phyloP scores from a whole-genome alignment of 495 filamentous ascomycete species.

The Xylaria cubensis region DNA sequence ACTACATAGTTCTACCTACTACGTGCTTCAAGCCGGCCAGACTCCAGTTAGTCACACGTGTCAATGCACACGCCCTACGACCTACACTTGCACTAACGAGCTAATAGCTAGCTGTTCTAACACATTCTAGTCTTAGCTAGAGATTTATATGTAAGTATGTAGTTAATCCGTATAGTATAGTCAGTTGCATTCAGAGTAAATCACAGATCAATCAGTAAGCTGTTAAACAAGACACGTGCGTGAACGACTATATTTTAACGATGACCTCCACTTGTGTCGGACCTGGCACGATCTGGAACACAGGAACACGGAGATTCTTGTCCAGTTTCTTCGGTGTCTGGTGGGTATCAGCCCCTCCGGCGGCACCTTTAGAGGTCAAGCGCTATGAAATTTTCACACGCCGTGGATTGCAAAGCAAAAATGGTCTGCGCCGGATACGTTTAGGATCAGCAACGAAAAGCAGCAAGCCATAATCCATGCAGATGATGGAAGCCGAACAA shows the following conservation, averaged over 20 bases:
- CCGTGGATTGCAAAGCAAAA: constrained; percentile 1
- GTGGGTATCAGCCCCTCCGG: constrained; percentile 13
- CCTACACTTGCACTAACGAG: background rate
- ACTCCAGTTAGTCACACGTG: constrained; percentile 6
- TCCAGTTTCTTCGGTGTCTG: constrained; percentile 3
- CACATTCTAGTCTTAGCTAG: background rate
- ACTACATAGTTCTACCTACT: background rate
- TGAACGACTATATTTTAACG: background rate
- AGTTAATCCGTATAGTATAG: background rate
- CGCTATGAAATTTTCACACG: background rate
- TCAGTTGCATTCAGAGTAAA: background rate
- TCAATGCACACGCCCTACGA: background rate
- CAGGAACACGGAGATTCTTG: constrained; percentile 1
- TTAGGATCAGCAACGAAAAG: constrained; percentile 11
- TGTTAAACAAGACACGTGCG: constrained; percentile 4
- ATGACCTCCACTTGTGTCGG: constrained; percentile 3
- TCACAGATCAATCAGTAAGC: background rate
- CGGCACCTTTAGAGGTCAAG: constrained; percentile 9
- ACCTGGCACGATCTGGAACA: constrained; percentile 10
- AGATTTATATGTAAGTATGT: background rate
- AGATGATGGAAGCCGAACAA: constrained; percentile 7
- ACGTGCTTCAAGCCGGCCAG: background rate
- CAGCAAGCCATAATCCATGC: constrained; percentile 10
- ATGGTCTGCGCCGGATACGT: background rate
- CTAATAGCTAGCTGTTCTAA: background rate